Evolutionary conservation across 2,329 filamentous ascomycete genomes (phyloP).

Genomic region (Ilyonectria sp.): DNA sequence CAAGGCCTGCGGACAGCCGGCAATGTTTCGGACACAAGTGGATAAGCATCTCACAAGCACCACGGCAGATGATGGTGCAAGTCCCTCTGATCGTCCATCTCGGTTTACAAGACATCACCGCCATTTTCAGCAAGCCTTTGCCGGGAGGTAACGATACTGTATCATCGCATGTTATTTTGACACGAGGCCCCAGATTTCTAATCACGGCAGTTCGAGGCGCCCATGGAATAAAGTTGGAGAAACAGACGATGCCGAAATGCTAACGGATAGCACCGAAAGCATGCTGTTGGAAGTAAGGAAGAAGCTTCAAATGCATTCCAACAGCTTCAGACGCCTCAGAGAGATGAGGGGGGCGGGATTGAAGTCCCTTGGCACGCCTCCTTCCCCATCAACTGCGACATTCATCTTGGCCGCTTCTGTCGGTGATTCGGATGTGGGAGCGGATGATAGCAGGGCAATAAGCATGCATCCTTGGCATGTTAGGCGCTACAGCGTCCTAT

Average conservation of each 20-base stretch:
- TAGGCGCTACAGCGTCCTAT: not conserved
- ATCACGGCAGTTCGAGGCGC: not conserved
- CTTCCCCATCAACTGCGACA: not conserved
- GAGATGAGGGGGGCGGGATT: not conserved
- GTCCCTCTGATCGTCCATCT: not conserved
- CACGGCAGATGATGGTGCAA: not conserved
- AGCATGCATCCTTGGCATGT: not conserved
- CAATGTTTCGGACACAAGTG: not conserved
- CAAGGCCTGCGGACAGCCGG: not conserved
- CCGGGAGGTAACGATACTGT: not conserved
- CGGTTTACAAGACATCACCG: not conserved
- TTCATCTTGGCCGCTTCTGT: slow-evolving; percentile 9
- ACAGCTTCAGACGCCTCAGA: not conserved
- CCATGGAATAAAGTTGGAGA: not conserved
- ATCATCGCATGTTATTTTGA: not conserved
- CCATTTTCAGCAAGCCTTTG: not conserved
- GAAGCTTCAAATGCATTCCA: not conserved
- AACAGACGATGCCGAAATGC: not conserved
- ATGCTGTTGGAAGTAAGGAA: not conserved
- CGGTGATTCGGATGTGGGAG: slow-evolving; percentile 9
- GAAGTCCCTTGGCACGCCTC: not conserved
- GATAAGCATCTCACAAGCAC: not conserved
- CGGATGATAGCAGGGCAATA: slow-evolving; percentile 18
- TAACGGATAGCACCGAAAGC: not conserved
- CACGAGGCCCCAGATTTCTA: not conserved